Evolutionary conservation across 2,329 filamentous ascomycete species (phyloP).

Genomic region (Paecilomyces formosus): DNA sequence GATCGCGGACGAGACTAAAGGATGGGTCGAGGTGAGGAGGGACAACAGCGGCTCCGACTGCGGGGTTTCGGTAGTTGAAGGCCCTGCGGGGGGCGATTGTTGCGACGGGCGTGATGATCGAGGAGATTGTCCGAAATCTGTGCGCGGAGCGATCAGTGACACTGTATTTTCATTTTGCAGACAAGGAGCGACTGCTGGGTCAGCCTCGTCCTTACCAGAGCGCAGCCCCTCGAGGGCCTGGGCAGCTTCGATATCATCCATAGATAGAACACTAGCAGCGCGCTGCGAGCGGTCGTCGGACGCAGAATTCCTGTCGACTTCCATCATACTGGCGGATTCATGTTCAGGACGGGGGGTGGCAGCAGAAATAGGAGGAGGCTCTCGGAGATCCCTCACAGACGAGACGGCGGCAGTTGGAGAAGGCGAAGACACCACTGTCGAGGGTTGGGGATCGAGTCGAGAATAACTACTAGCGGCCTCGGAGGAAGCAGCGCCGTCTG

Average conservation of each 20-base stretch:
- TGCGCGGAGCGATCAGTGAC: slow-evolving; percentile 3
- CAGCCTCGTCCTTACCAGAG: slow-evolving; percentile 49
- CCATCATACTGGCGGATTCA: slow-evolving; percentile 28
- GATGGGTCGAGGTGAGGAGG: slow-evolving; percentile 80
- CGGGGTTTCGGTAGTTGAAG: slow-evolving; percentile 31
- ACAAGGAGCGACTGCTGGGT: not conserved
- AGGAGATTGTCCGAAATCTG: slow-evolving; percentile 62
- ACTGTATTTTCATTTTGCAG: slow-evolving; percentile 7
- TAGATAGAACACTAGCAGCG: slow-evolving; percentile 39
- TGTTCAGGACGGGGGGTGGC: slow-evolving; percentile 11
- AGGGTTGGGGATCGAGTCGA: slow-evolving; percentile 7
- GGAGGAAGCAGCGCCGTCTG: not conserved
- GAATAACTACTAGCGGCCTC: slow-evolving; percentile 2
- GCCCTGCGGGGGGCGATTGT: slow-evolving; percentile 24
- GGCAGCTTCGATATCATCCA: slow-evolving; percentile 53
- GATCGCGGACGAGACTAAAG: slow-evolving; percentile 76
- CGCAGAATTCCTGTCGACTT: slow-evolving; percentile 26
- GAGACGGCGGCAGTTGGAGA: not conserved
- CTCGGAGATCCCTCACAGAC: slow-evolving; percentile 2
- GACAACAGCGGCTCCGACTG: slow-evolving; percentile 75
- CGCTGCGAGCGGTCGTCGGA: slow-evolving; percentile 35
- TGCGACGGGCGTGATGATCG: slow-evolving; percentile 31
- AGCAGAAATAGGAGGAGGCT: slow-evolving; percentile 1
- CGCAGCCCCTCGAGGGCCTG: slow-evolving; percentile 68
- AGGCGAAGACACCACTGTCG: not conserved